Percentiles rank a stretch among this genome's conserved stretches.
phyloP scores from a whole-genome alignment of 2,329 filamentous ascomycete genomes.

The Aspergillus costaricaensis region DNA sequence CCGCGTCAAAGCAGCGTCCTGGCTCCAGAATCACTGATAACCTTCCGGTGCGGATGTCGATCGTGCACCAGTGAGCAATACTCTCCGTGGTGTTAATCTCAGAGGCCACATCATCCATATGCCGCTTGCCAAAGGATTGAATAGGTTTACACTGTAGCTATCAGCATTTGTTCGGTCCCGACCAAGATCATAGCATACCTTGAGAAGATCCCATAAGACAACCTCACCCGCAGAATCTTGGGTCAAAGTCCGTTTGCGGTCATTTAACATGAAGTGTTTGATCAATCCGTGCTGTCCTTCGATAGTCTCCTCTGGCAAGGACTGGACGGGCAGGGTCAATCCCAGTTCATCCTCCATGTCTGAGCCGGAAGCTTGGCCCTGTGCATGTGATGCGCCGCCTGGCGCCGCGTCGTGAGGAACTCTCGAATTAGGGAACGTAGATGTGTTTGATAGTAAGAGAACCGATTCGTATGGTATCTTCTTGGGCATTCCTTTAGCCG shows the following conservation, averaged over 20 bases:
- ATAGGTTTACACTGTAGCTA: constrained; percentile 73
- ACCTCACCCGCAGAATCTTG: constrained; percentile 95
- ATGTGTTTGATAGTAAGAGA: constrained; percentile 80
- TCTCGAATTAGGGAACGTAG: constrained; percentile 66
- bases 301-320: constrained; percentile 75
- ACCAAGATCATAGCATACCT: constrained; percentile 53
- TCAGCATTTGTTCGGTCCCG: constrained; percentile 20
- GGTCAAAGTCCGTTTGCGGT: constrained; percentile 84
- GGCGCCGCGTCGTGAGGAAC: constrained; percentile 60
- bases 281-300: constrained; percentile 94
- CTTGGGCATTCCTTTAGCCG: constrained; percentile 22
- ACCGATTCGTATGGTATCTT: constrained; percentile 77
- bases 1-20: constrained; percentile 95
- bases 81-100: constrained; percentile 85
- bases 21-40: constrained; percentile 89
- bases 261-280: constrained; percentile 89
- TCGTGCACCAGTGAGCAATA: constrained; percentile 93
- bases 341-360: constrained; percentile 53
- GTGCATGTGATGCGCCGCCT: constrained; percentile 51
- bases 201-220: constrained; percentile 88
- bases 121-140: constrained; percentile 88
- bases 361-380: constrained; percentile 59
- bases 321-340: constrained; percentile 64
- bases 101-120: constrained; percentile 87
- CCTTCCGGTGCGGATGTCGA: constrained; percentile 89